Percentiles rank a stretch among this genome's conserved stretches.
These are phyloP conservation scores for Pyracantha coccinea DNA, from an alignment of 331 rosid genomes.

Conservation along the genomic window DNA sequence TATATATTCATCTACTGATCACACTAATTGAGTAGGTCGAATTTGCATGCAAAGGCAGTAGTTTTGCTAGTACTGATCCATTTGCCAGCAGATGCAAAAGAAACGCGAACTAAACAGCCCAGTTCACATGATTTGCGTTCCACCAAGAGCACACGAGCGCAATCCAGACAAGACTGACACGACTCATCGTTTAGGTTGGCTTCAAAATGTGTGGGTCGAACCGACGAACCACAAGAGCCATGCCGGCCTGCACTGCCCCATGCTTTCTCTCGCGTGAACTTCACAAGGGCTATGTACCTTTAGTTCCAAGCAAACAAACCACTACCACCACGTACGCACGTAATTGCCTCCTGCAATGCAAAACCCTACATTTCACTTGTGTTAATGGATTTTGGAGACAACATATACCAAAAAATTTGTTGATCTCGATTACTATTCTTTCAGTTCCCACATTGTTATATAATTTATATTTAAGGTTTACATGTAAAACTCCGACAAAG, in stretches of 20 bases:
- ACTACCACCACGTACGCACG: background rate
- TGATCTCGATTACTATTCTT: conserved; percentile 10
- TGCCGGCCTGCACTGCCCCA: conserved; percentile 11
- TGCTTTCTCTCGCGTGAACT: conserved; percentile 45
- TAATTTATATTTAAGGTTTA: background rate
- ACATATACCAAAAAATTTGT: conserved; percentile 2
- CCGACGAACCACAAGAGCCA: conserved; percentile 6
- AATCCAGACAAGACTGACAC: background rate
- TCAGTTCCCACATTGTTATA: no score
- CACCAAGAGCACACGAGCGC: conserved; percentile 1
- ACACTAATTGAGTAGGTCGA: background rate
- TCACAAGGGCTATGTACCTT: conserved; percentile 11
- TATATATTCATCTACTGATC: no score
- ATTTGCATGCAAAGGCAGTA: background rate
- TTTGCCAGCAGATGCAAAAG: background rate
- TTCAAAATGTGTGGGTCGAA: conserved; percentile 12
- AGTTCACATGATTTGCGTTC: background rate
- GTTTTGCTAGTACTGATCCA: background rate
- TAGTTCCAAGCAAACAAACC: background rate
- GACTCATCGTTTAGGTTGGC: background rate
- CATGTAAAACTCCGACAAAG: conserved; percentile 25
- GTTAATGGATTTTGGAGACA: background rate
- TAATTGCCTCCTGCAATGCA: background rate
- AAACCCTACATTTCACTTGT: background rate
- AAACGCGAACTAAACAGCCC: background rate